Conservation (phyloP, 2,329 filamentous ascomycete genomes). For the Rutstroemia sp. region DNA sequence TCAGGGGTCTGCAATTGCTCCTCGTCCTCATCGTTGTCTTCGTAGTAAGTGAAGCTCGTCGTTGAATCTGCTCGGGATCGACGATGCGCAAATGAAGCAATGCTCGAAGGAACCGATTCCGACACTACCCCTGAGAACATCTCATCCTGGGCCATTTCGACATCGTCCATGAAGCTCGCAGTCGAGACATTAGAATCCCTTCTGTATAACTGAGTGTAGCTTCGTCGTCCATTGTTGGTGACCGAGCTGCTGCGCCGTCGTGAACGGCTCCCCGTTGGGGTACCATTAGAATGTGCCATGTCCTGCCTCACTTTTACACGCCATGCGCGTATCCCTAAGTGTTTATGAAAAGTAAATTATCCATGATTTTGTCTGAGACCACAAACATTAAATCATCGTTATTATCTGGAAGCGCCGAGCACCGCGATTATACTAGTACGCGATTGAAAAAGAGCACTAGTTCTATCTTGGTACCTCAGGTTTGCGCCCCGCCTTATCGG, state of each 20-base stretch:
- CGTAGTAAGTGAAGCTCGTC: conserved; percentile 84
- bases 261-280: conserved; percentile 17
- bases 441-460: background rate
- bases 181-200: conserved; percentile 64
- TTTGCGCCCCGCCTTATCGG: conserved; percentile 12
- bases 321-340: conserved; percentile 1
- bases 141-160: conserved; percentile 98
- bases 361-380: background rate
- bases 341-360: background rate
- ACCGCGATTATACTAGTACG: background rate
- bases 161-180: conserved; percentile 81
- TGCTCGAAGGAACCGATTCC: conserved; percentile 90
- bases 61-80: conserved; percentile 74
- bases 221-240: conserved; percentile 23
- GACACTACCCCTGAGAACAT: conserved; percentile 90
- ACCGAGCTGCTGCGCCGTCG: conserved; percentile 28
- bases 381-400: background rate
- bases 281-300: conserved; percentile 25
- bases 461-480: conserved; percentile 1
- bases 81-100: conserved; percentile 85
- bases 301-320: conserved; percentile 3
- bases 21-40: conserved; percentile 57
- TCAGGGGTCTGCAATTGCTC: conserved; percentile 27
- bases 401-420: background rate
- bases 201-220: conserved; percentile 43